Base-by-base conservation (phyloP, 805 yeast genomes). In the Tetrapisispora fleetii region DNA sequence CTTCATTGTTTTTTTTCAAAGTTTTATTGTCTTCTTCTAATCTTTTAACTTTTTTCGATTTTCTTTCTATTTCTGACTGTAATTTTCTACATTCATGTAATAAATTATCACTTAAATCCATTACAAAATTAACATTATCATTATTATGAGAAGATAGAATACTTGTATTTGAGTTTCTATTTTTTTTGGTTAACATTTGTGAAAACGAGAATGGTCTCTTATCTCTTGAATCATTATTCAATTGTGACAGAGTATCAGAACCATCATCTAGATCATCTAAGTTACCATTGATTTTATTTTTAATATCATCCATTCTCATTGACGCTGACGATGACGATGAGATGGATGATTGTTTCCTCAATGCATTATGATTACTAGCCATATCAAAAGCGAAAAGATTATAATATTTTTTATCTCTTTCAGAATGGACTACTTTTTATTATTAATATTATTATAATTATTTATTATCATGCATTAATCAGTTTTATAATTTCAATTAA, bases 31-130 rank as follows among this genome's bases (percentile, higher is more conserved):
- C 80, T 24, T 72, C 75, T 40, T 65, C 64, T n/a, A 70, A 55
- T 2, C 69, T 55, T 51, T 69, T 70, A 52, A 80, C 56, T 52
- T 70, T 71, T 17, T 62, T 53, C 50, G 74, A 73, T 52, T 73
- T 69, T 52, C 65, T 67, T 47, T 72, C 72, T 59, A 77, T 80
- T 50, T 83, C 87, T 24, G 84, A 81, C 48, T 79, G 82, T 48
- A 85, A 69, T 52, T 83, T 73, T 54, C 90, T 76, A 57, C 89
- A 83, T 62, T 85, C 88, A 40, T 75, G 68, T 17, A 85, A 71
- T 52, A 85, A 67, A 49, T 82, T 83, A 56, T 85, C 91, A 65
- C 87, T 81, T 48, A 85, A 64, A 4, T 85, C 87, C 50, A 83
- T 83, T 16, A 83, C 80, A 59, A 84, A 84, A 58, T 79, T 78